These are phyloP conservation scores for Backusella macrospora DNA, from an alignment of 192 early-diverging fungal species.

Conservation along the genomic window DNA sequence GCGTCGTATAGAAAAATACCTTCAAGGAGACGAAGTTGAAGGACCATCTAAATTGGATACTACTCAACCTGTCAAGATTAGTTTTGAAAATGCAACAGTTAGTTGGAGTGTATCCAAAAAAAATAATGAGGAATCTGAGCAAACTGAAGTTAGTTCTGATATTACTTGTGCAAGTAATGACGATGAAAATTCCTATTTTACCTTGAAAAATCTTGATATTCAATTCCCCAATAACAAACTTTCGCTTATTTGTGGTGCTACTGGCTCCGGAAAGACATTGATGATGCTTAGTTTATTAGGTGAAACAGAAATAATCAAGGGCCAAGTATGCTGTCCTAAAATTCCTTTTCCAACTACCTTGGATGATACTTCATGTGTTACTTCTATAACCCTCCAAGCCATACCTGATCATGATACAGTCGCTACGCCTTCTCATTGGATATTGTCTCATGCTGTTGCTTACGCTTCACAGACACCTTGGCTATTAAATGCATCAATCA, in stretches of 20 bases:
- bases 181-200: conserved; percentile 28
- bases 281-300: conserved; percentile 82
- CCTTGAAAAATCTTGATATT: conserved; percentile 47
- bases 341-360: conserved; percentile 11
- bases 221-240: conserved; percentile 52
- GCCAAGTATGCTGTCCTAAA: conserved; percentile 43
- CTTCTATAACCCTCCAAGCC: conserved; percentile 10
- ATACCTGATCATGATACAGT: not conserved
- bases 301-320: conserved; percentile 48
- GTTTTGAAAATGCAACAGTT: conserved; percentile 53
- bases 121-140: not conserved
- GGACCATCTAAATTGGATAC: conserved; percentile 21
- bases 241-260: conserved; percentile 67
- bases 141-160: not conserved
- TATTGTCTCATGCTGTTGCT: conserved; percentile 59
- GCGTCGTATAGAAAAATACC: conserved; percentile 45
- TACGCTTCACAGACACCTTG: conserved; percentile 72
- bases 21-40: conserved; percentile 48
- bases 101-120: conserved; percentile 39
- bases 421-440: conserved; percentile 30
- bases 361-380: not conserved
- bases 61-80: conserved; percentile 33
- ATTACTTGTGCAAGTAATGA: not conserved
- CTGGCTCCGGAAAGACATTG: conserved; percentile 86
- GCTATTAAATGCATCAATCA: conserved; percentile 75